A percentile compares a stretch with the other conserved stretches of the same genome.
These are phyloP conservation scores for Penicillium oxalicum DNA, from an alignment of 2,329 filamentous ascomycete genomes.

Conservation along the genomic window DNA sequence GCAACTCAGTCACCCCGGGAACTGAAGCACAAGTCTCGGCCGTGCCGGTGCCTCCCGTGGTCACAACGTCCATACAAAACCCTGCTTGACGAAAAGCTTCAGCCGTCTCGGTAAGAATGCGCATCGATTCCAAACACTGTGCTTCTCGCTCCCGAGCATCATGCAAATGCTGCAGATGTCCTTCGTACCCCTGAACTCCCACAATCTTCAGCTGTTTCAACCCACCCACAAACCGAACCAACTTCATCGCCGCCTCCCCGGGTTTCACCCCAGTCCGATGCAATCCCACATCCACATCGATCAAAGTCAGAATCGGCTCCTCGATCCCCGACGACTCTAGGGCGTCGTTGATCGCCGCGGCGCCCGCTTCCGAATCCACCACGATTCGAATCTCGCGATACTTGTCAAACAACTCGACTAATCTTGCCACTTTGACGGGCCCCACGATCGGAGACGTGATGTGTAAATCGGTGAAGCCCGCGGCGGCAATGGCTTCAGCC, in stretches of 20 bases:
- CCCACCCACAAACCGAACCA: constrained; percentile 37
- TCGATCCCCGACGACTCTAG: constrained; percentile 33
- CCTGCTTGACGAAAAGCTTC: constrained; percentile 39
- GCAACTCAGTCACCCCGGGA: constrained; percentile 49
- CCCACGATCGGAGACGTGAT: constrained; percentile 50
- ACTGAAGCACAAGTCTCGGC: constrained; percentile 50
- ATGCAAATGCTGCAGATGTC: constrained; percentile 50
- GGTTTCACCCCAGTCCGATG: constrained; percentile 46
- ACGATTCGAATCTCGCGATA: constrained; percentile 41
- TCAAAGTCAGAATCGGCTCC: constrained; percentile 38
- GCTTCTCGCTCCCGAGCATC: constrained; percentile 37
- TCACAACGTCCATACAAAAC: constrained; percentile 46
- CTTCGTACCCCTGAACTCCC: constrained; percentile 50
- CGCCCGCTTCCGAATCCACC: constrained; percentile 44
- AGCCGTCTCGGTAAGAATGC: constrained; percentile 40
- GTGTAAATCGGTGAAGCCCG: constrained; percentile 46
- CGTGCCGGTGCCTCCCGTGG: constrained; percentile 49
- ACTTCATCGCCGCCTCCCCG: constrained; percentile 34
- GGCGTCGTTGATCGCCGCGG: constrained; percentile 42
- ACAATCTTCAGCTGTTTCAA: constrained; percentile 41
- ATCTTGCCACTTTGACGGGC: constrained; percentile 40
- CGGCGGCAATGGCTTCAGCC: constrained; percentile 39
- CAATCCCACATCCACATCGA: constrained; percentile 49
- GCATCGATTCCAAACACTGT: constrained; percentile 45
- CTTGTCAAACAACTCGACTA: constrained; percentile 42